A percentile compares a stretch with the other conserved stretches of the same genome.
Evolutionary conservation across 345 rosid genomes (phyloP).

Genomic region (Eucalyptus albens): DNA sequence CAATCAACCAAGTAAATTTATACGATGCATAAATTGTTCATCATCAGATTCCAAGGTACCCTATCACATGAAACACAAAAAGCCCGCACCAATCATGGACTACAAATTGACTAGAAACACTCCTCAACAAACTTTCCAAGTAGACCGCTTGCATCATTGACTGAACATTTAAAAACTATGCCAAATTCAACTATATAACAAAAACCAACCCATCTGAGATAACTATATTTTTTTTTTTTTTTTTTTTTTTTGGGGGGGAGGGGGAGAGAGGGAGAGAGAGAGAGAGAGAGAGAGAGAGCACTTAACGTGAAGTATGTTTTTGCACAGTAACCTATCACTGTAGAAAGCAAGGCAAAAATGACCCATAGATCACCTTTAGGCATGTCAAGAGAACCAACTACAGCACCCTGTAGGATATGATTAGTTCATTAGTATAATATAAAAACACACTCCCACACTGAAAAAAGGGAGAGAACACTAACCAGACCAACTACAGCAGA

Average conservation of each 20-base stretch:
- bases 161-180: not conserved
- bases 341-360: conserved; percentile 69
- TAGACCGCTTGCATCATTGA: not conserved
- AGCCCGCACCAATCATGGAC: not conserved
- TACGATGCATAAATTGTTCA: not conserved
- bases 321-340: conserved; percentile 90
- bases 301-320: conserved; percentile 98
- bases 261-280: not conserved
- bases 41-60: not conserved
- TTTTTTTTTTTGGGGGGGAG: too few species aligned
- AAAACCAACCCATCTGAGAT: not conserved
- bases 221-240: not conserved
- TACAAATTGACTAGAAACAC: not conserved
- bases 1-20: not conserved
- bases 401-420: conserved; percentile 48
- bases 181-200: not conserved
- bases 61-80: not conserved
- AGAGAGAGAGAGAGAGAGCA: not conserved
- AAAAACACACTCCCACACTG: not conserved
- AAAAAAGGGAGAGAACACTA: conserved; percentile 4
- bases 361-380: conserved; percentile 88
- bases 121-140: not conserved
- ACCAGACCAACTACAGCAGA: conserved; percentile 97
- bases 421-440: not conserved
- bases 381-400: conserved; percentile 60